These are phyloP conservation scores for Plantago major DNA, from an alignment of 257 asterid genomes.

Conservation along the genomic window DNA sequence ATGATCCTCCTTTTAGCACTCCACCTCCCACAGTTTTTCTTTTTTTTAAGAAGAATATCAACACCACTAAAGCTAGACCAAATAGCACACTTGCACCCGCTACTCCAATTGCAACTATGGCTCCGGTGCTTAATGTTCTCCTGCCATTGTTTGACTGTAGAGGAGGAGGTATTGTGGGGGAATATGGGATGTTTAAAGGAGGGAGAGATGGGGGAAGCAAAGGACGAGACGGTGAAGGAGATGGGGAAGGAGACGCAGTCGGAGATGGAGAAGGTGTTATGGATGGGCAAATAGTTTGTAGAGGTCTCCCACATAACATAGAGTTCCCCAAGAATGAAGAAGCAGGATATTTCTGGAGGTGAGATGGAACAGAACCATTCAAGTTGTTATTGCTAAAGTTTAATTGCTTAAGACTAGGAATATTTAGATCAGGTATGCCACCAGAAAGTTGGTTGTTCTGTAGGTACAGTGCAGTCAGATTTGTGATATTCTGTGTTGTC, in stretches of 20 bases:
- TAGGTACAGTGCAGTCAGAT: slow-evolving; percentile 45
- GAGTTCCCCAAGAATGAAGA: slow-evolving; percentile 66
- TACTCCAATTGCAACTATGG: slow-evolving; percentile 42
- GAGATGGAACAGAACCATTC: slow-evolving; percentile 61
- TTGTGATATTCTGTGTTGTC: slow-evolving; percentile 35
- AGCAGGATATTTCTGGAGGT: slow-evolving; percentile 46
- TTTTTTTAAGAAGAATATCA: slow-evolving; percentile 34
- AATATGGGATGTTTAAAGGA: slow-evolving; percentile 35
- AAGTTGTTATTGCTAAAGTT: slow-evolving; percentile 56
- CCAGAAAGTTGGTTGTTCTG: slow-evolving; percentile 69
- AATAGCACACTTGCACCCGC: slow-evolving; percentile 35
- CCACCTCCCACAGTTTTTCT: slow-evolving; percentile 23
- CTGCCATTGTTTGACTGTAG: slow-evolving; percentile 23
- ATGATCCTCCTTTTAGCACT: slow-evolving; percentile 24
- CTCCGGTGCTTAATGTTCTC: slow-evolving; percentile 41
- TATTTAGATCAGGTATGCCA: slow-evolving; percentile 48
- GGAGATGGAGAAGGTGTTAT: slow-evolving; percentile 23
- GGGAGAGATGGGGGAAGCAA: slow-evolving; percentile 31
- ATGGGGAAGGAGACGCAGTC: slow-evolving; percentile 25
- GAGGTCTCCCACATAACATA: slow-evolving; percentile 60
- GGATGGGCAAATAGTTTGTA: slow-evolving; percentile 37
- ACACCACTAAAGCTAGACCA: slow-evolving; percentile 24
- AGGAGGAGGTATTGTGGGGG: slow-evolving; percentile 28
- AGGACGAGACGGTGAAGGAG: slow-evolving; percentile 17
- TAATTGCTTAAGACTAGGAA: slow-evolving; percentile 43